A percentile compares a stretch with the other conserved stretches of the same genome.
Evolutionary conservation across 2,329 filamentous ascomycete genomes (phyloP).

Genomic region (Sarocladium kiliense): DNA sequence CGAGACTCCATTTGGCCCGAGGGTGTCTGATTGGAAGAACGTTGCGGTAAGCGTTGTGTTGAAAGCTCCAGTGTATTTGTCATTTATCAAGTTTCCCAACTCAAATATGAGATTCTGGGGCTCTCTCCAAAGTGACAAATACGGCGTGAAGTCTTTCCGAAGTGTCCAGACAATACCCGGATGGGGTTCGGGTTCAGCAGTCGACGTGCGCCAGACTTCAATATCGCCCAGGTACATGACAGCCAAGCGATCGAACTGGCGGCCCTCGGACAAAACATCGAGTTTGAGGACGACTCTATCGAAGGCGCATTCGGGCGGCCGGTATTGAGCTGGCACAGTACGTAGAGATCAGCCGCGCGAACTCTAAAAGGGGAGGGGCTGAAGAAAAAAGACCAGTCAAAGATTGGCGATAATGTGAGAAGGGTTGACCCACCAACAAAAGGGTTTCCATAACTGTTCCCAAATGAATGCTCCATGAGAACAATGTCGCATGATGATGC

Average conservation of each 20-base stretch:
- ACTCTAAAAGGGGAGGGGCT: conserved; percentile 8
- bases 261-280: conserved; percentile 64
- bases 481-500: conserved; percentile 40
- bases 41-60: conserved; percentile 70
- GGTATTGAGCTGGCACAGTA: conserved; percentile 48
- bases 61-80: conserved; percentile 67
- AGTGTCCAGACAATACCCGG: conserved; percentile 72
- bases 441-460: conserved; percentile 65
- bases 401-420: background rate
- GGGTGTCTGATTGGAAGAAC: conserved; percentile 50
- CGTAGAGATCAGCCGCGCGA: conserved; percentile 9
- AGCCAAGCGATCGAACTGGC: conserved; percentile 72
- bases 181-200: conserved; percentile 64
- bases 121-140: conserved; percentile 60
- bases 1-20: conserved; percentile 20
- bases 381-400: background rate
- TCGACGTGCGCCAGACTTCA: conserved; percentile 80
- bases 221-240: conserved; percentile 71
- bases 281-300: conserved; percentile 72
- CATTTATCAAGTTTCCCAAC: conserved; percentile 65
- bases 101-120: conserved; percentile 76
- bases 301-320: conserved; percentile 64
- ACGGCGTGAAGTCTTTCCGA: conserved; percentile 73
- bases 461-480: conserved; percentile 70
- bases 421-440: conserved; percentile 57